phyloP scores from a whole-genome alignment of 106 monocot genomes.

The Phalaenopsis aphrodite region DNA sequence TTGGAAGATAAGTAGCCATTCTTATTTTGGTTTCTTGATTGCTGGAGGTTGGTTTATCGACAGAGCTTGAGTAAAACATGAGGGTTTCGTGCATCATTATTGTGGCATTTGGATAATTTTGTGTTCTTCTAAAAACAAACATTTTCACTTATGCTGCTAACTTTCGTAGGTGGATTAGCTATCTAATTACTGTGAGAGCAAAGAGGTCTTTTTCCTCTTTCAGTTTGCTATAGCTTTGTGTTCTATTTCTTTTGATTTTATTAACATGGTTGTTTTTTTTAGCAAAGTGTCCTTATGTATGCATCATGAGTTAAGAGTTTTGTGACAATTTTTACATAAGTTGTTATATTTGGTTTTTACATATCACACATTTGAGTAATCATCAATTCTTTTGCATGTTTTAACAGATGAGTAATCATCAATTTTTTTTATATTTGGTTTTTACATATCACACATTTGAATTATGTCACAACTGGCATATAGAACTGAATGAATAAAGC shows the following conservation, averaged over 20 bases:
- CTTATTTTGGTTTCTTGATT: background rate
- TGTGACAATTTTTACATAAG: too few relatives aligned
- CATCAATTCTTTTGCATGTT: too few relatives aligned
- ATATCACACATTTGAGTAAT: too few relatives aligned
- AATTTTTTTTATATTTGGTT: too few relatives aligned
- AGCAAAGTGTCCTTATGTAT: background rate
- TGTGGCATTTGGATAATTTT: background rate
- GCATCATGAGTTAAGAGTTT: background rate
- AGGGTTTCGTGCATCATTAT: background rate
- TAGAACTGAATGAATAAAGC: too few relatives aligned
- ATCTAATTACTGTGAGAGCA: background rate
- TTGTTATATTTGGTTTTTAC: too few relatives aligned
- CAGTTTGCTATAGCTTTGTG: background rate
- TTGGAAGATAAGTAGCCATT: background rate
- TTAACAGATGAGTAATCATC: too few relatives aligned
- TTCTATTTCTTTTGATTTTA: background rate
- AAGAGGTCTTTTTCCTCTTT: background rate
- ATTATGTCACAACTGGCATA: too few relatives aligned
- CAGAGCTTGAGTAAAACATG: background rate
- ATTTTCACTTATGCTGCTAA: background rate
- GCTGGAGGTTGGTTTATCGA: background rate
- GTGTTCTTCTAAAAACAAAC: background rate
- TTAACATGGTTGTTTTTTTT: background rate
- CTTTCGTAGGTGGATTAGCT: background rate
- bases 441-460: too few relatives aligned